Base-by-base conservation (phyloP, 768 basidiomycete genomes). In the Cystofilobasidium macerans region DNA sequence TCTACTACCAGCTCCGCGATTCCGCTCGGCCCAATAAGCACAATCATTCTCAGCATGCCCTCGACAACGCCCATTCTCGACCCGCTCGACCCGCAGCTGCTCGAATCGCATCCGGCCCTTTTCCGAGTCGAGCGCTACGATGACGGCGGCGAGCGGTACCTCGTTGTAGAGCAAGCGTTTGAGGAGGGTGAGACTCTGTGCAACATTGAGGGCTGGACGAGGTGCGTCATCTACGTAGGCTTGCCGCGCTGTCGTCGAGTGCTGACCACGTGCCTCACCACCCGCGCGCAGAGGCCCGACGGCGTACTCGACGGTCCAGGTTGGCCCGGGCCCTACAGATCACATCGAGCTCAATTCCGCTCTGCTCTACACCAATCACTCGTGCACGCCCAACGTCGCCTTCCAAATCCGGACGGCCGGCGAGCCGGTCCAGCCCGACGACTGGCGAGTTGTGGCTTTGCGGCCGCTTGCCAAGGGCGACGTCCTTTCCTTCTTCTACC, bases 291-390 rank as follows among this genome's bases (percentile, higher is more conserved):
- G 43, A 43, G 38, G 38, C 12, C 35, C 38, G 7, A 20, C 16
- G 24, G 40, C 40, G 20, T 60, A 60, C 58, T 48, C 53, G 30
- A 53, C 56, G 4, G 38, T 57, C 1, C 65, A 67, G 61, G 59
- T 47, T 54, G 60, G 60, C 6, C 53, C 61, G 8, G 30, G 28
- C 32, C 53, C 51, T 1, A 36, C 32, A 11, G 64, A 65, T 8
- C 59, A 67, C 65, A 62, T 67, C 26, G 65, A 67, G 56, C 60
- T 67, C 53, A 61, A 67, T 43, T 61, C 65, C 9, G 43, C 60
- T 20, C 48, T 67, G 28, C 61, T 67, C 24, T 67, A 61, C 56
- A 36, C 54, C 60, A 67, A 67, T 54, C 60, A 61, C 51, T 67
- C 65, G 4, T 67, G 65, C 51, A 18, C 8, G 4, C 65, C 65